Conservation (phyloP, 352 stramenopile species). For the Thraustochytrium striatum region DNA sequence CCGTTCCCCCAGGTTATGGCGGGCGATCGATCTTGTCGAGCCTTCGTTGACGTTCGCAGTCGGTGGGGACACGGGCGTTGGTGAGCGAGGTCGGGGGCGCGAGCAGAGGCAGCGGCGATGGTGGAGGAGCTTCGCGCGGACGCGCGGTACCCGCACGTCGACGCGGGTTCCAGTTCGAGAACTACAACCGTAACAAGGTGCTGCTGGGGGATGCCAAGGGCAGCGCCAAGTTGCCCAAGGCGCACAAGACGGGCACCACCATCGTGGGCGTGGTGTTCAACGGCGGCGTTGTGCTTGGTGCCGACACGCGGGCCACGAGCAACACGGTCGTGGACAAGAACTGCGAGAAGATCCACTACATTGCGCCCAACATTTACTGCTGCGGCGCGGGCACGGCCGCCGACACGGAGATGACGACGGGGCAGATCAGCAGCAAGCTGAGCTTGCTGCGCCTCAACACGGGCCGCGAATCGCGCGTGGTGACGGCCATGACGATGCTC, state of each 20-base stretch:
- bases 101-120: background rate
- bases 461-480: constrained; percentile 73
- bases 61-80: too few species aligned
- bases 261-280: constrained; percentile 94
- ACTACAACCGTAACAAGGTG: constrained; percentile 40
- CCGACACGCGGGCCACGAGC: constrained; percentile 92
- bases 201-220: background rate
- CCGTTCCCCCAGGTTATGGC: too few species aligned
- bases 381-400: constrained; percentile 93
- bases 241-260: constrained; percentile 91
- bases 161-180: constrained; percentile 46
- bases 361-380: constrained; percentile 98
- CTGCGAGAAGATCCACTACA: constrained; percentile 99
- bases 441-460: constrained; percentile 88
- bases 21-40: too few species aligned
- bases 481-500: constrained; percentile 92
- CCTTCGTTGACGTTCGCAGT: too few species aligned
- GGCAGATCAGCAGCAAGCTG: constrained; percentile 73
- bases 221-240: constrained; percentile 59
- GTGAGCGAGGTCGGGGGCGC: too few species aligned
- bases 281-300: constrained; percentile 91
- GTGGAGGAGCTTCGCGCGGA: constrained; percentile 32
- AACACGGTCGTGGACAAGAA: constrained; percentile 94
- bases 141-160: constrained; percentile 22
- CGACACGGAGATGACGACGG: constrained; percentile 91